Conservation (phyloP, 371 early-diverging fungal species). For the Syncephalastrum sp. region DNA sequence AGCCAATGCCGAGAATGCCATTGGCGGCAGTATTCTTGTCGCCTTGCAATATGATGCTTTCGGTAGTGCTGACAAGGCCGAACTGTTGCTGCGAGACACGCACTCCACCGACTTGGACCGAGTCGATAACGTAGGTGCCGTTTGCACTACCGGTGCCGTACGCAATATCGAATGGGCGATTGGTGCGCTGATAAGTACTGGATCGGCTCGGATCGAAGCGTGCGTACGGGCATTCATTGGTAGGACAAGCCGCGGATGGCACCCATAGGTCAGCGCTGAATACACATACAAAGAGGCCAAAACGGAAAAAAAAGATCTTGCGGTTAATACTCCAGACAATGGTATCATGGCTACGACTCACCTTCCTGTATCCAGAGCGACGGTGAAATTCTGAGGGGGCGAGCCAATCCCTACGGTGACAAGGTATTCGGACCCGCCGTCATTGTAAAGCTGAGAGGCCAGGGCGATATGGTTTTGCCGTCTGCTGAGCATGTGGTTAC, state of each 20-base stretch:
- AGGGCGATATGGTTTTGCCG: too few relatives aligned
- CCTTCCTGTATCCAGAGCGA: slow-evolving; percentile 42
- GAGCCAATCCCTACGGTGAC: slow-evolving; percentile 25
- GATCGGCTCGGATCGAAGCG: slow-evolving; percentile 55
- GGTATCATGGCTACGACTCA: slow-evolving; percentile 1
- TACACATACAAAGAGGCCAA: too few relatives aligned
- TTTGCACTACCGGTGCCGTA: slow-evolving; percentile 63
- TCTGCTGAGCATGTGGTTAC: too few relatives aligned
- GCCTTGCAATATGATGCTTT: slow-evolving; percentile 45
- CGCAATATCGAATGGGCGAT: slow-evolving; percentile 48
- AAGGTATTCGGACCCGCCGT: slow-evolving; percentile 23
- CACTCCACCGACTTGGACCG: slow-evolving; percentile 43
- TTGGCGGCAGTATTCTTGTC: slow-evolving; percentile 23
- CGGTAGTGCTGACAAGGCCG: slow-evolving; percentile 49
- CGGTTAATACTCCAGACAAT: too few relatives aligned
- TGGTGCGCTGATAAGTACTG: slow-evolving; percentile 40
- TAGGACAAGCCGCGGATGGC: slow-evolving; percentile 28
- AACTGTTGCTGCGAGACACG: slow-evolving; percentile 51
- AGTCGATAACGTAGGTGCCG: slow-evolving; percentile 56
- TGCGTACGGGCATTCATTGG: slow-evolving; percentile 20
- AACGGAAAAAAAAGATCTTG: too few relatives aligned
- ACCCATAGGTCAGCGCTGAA: slow-evolving; percentile 52
- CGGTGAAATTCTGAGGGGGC: slow-evolving; percentile 30
- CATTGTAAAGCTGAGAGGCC: slow-evolving; percentile 21
- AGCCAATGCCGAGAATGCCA: slow-evolving; percentile 26